A percentile compares a stretch with the other conserved stretches of the same genome.
These are phyloP conservation scores for Hypoxylon sp. DNA, from an alignment of 2,329 filamentous ascomycete species.

Conservation along the genomic window DNA sequence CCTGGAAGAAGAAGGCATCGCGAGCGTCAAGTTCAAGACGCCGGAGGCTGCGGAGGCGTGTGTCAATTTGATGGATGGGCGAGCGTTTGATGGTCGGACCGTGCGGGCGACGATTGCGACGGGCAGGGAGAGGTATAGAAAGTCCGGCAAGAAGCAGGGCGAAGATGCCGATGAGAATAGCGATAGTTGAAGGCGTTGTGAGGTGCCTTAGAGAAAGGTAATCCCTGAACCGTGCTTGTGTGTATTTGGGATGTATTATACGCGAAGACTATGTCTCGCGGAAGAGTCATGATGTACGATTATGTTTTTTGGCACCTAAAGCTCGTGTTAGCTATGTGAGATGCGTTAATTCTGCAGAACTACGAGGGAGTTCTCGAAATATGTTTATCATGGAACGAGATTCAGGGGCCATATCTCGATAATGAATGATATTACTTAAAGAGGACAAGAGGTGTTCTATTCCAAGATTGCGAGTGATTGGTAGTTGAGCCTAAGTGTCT, in stretches of 20 bases:
- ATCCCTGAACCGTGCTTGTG: neutral
- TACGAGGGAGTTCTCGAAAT: conserved; percentile 1
- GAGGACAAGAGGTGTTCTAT: neutral
- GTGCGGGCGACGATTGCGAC: conserved; percentile 80
- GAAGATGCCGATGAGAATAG: conserved; percentile 47
- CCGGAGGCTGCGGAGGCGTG: conserved; percentile 79
- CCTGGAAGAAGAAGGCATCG: conserved; percentile 84
- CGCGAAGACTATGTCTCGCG: conserved; percentile 1
- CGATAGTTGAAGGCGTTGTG: conserved; percentile 12
- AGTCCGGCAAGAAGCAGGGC: conserved; percentile 69
- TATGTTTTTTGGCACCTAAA: neutral
- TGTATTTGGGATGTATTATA: conserved; percentile 25
- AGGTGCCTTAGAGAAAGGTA: neutral
- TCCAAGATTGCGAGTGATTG: neutral
- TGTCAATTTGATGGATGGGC: conserved; percentile 81
- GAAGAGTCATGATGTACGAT: conserved; percentile 33
- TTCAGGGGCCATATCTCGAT: neutral
- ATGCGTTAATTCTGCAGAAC: neutral
- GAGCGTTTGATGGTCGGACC: conserved; percentile 80
- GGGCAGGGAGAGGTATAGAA: conserved; percentile 80
- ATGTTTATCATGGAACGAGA: neutral
- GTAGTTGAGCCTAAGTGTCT: neutral
- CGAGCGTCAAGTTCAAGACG: conserved; percentile 85
- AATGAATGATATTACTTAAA: neutral
- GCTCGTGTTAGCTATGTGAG: neutral